These are phyloP conservation scores for Trifolium subterraneum DNA, from an alignment of 306 rosid species.

Conservation along the genomic window DNA sequence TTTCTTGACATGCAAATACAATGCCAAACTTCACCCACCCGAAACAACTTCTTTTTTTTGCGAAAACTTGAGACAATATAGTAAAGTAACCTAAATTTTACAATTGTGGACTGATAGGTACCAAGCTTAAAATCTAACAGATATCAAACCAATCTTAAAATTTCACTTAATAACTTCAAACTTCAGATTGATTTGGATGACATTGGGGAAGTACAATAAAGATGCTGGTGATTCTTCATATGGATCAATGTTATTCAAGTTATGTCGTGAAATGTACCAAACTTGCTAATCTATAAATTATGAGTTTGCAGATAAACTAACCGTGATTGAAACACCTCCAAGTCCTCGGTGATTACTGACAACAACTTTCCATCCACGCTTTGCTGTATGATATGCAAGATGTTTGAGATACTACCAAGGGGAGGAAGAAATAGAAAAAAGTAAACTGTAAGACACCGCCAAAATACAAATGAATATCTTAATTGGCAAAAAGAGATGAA, in stretches of 20 bases:
- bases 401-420: conserved; percentile 87
- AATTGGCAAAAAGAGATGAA: neutral
- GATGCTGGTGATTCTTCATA: conserved; percentile 21
- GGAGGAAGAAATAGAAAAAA: conserved; percentile 14
- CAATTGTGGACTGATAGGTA: conserved; percentile 12
- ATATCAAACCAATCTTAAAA: conserved; percentile 24
- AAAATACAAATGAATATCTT: conserved; percentile 34
- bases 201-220: neutral
- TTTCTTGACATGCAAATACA: conserved; percentile 25
- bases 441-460: conserved; percentile 32
- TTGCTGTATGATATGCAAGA: conserved; percentile 81
- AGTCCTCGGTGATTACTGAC: conserved; percentile 90
- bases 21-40: neutral
- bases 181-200: conserved; percentile 6
- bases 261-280: conserved; percentile 28
- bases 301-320: conserved; percentile 53
- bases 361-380: conserved; percentile 85
- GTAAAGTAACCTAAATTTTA: conserved; percentile 11
- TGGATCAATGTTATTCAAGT: conserved; percentile 4
- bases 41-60: neutral
- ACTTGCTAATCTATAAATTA: conserved; percentile 23
- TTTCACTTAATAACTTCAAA: conserved; percentile 11
- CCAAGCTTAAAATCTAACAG: conserved; percentile 6
- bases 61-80: neutral
- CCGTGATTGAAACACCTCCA: conserved; percentile 95